Evolutionary conservation across 257 asterid genomes (phyloP).

Genomic region (Gentiana macrophylla): DNA sequence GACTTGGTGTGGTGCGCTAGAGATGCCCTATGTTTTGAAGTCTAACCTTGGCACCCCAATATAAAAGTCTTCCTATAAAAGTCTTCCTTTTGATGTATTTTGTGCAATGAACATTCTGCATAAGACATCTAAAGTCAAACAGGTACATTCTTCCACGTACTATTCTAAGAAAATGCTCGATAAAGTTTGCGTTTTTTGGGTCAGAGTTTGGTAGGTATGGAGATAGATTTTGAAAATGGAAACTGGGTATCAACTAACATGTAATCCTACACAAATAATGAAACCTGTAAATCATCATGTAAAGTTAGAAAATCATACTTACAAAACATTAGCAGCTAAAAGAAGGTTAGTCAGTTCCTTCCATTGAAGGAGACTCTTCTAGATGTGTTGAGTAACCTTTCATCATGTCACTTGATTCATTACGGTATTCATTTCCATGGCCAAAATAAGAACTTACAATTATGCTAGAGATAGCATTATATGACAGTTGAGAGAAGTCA

Average conservation of each 20-base stretch:
- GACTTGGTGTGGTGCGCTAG: no score
- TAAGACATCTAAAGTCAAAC: constrained; percentile 15
- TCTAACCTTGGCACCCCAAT: constrained; percentile 90
- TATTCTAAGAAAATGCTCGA: constrained; percentile 7
- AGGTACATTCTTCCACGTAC: constrained; percentile 1
- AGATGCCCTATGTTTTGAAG: background rate
- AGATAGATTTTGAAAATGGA: background rate
- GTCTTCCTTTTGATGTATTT: constrained; percentile 43
- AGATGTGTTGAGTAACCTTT: constrained; percentile 31
- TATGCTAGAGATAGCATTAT: constrained; percentile 29
- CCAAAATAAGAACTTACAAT: constrained; percentile 45
- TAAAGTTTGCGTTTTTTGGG: background rate
- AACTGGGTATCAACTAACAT: background rate
- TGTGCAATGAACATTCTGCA: constrained; percentile 67
- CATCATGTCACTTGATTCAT: constrained; percentile 19
- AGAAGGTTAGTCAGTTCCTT: constrained; percentile 60
- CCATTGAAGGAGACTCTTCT: constrained; percentile 34
- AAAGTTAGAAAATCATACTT: constrained; percentile 26
- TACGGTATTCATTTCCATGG: constrained; percentile 39
- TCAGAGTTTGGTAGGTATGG: background rate
- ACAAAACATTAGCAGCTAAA: constrained; percentile 67
- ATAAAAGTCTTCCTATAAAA: constrained; percentile 52
- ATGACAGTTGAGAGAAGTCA: constrained; percentile 36
- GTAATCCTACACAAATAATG: background rate
- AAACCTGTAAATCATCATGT: background rate